Evolutionary conservation across 192 early-diverging fungal genomes (phyloP).

Genomic region (Neocallimastix lanati): DNA sequence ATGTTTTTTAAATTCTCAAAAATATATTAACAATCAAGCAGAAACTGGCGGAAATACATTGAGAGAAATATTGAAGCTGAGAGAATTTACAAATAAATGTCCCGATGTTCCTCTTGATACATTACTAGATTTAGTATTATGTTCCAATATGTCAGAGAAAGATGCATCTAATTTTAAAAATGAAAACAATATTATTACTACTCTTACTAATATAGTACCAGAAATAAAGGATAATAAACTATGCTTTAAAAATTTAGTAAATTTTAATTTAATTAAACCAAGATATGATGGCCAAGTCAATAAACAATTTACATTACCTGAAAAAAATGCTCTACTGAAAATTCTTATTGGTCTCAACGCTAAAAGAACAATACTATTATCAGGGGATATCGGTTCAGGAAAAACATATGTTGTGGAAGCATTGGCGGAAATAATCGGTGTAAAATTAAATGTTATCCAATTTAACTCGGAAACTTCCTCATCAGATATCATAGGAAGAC

Average conservation of each 20-base stretch:
- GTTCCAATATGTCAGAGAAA: background rate
- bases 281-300: background rate
- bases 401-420: background rate
- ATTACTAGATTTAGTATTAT: background rate
- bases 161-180: background rate
- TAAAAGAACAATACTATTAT: background rate
- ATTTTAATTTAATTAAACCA: background rate
- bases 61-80: background rate
- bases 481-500: background rate
- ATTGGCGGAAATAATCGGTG: background rate
- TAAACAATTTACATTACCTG: background rate
- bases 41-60: background rate
- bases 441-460: background rate
- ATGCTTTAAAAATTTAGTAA: background rate
- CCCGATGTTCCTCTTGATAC: background rate
- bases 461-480: background rate
- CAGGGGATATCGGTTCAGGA: background rate
- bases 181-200: background rate
- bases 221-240: background rate
- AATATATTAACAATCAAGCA: background rate
- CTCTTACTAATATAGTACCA: background rate
- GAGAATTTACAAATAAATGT: background rate
- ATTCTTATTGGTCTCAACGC: background rate
- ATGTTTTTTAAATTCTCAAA: background rate
- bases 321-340: background rate